These are phyloP conservation scores for Kazachstania taianensis DNA, from an alignment of 805 yeast species.

Conservation along the genomic window DNA sequence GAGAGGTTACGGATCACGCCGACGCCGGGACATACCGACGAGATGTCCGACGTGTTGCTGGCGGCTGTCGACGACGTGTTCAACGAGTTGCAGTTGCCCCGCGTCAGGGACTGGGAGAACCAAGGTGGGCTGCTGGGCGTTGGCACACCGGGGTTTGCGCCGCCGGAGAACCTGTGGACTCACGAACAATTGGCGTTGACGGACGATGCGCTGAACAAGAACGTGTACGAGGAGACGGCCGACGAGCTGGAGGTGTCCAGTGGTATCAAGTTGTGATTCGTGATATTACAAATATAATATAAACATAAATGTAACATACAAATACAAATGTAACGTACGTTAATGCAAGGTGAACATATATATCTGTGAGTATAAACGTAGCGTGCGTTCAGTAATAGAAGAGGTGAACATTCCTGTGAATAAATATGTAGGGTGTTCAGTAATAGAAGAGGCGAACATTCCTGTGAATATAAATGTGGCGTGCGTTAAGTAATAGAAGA, in stretches of 20 bases:
- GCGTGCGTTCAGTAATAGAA: too few relatives aligned
- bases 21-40: constrained; percentile 87
- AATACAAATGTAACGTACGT: too few relatives aligned
- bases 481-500: too few relatives aligned
- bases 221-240: constrained; percentile 54
- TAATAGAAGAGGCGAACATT: too few relatives aligned
- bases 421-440: too few relatives aligned
- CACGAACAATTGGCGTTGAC: constrained; percentile 60
- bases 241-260: constrained; percentile 61
- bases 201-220: constrained; percentile 53
- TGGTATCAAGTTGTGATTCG: constrained; percentile 32
- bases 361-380: too few relatives aligned
- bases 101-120: constrained; percentile 65
- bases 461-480: too few relatives aligned
- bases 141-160: constrained; percentile 43
- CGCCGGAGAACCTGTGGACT: constrained; percentile 75
- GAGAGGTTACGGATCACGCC: constrained; percentile 98
- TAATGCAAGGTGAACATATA: too few relatives aligned
- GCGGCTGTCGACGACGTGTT: constrained; percentile 76
- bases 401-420: too few relatives aligned
- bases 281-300: neutral
- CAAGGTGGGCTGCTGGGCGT: constrained; percentile 90
- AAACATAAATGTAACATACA: neutral
- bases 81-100: constrained; percentile 59
- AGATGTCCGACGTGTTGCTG: constrained; percentile 64